Evolutionary conservation across 2,329 filamentous ascomycete species (phyloP).

Genomic region (Paraconiothyrium sp.): DNA sequence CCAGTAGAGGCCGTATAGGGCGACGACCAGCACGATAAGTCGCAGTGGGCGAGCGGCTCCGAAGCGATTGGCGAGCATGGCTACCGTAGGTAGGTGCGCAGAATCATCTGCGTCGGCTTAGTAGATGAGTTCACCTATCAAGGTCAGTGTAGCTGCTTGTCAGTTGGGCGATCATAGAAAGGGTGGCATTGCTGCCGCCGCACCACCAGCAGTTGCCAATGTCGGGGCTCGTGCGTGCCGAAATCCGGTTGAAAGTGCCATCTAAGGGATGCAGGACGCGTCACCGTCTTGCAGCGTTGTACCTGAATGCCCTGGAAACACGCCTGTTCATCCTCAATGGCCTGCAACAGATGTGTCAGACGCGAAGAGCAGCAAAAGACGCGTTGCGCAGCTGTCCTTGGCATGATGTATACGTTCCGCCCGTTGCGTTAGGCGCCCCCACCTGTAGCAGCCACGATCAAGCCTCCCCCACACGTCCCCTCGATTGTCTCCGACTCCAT

Average conservation of each 20-base stretch:
- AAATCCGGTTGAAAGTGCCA: not conserved
- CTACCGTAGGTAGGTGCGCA: conserved; percentile 29
- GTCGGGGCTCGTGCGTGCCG: conserved; percentile 3
- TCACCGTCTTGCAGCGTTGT: not conserved
- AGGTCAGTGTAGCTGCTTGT: not conserved
- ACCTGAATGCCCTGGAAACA: not conserved
- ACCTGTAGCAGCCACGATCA: not conserved
- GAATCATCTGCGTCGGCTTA: not conserved
- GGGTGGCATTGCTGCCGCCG: conserved; percentile 4
- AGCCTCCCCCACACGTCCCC: not conserved
- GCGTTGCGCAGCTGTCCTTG: not conserved
- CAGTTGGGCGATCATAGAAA: not conserved
- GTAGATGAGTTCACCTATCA: not conserved
- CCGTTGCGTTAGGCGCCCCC: not conserved
- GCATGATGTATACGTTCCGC: not conserved
- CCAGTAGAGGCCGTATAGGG: conserved; percentile 42
- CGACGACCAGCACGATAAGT: conserved; percentile 27
- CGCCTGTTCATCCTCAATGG: not conserved
- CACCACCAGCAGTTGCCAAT: not conserved
- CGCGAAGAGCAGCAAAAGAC: not conserved
- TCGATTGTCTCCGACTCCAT: not conserved
- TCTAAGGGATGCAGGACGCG: not conserved
- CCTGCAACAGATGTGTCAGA: not conserved
- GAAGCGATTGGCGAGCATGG: conserved; percentile 1
- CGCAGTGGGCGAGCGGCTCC: conserved; percentile 28